Conservation (phyloP, 148 eudicot genomes). For the Camellia lanceoleosa region DNA sequence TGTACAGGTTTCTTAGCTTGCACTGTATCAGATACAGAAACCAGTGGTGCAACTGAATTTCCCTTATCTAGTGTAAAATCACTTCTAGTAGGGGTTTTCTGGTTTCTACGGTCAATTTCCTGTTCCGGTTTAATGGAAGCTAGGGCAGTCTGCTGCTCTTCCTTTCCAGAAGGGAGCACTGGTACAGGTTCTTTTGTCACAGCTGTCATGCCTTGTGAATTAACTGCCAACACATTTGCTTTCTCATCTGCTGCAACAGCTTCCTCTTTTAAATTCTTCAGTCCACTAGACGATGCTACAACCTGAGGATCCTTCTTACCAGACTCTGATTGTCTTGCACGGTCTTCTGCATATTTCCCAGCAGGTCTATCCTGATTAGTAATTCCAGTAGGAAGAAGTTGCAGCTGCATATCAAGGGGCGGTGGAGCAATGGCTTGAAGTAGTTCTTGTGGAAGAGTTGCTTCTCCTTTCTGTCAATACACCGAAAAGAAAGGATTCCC, state of each 20-base stretch:
- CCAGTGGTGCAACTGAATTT: conserved; percentile 55
- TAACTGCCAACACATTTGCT: conserved; percentile 29
- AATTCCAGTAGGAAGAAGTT: conserved; percentile 48
- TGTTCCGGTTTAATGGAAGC: conserved; percentile 57
- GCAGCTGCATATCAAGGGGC: conserved; percentile 65
- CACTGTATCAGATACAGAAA: conserved; percentile 45
- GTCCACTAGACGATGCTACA: conserved; percentile 34
- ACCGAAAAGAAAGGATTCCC: conserved; percentile 14
- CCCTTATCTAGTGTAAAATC: conserved; percentile 57
- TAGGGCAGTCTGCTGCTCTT: conserved; percentile 40
- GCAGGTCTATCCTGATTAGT: conserved; percentile 47
- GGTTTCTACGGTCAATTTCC: conserved; percentile 49
- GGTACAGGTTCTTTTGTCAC: conserved; percentile 46
- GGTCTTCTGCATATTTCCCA: conserved; percentile 47
- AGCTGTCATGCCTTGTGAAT: conserved; percentile 34
- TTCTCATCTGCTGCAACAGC: conserved; percentile 48
- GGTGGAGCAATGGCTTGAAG: conserved; percentile 80
- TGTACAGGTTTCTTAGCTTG: conserved; percentile 61
- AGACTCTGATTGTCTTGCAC: conserved; percentile 42
- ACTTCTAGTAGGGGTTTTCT: conserved; percentile 44
- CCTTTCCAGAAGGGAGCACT: conserved; percentile 50
- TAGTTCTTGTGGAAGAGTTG: conserved; percentile 80
- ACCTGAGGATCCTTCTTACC: conserved; percentile 49
- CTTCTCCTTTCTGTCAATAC: conserved; percentile 79
- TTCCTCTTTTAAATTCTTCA: conserved; percentile 45